Percentiles rank a stretch among this genome's conserved stretches.
Conservation (phyloP, 345 rosid species). For the Ailanthus altissimus region DNA sequence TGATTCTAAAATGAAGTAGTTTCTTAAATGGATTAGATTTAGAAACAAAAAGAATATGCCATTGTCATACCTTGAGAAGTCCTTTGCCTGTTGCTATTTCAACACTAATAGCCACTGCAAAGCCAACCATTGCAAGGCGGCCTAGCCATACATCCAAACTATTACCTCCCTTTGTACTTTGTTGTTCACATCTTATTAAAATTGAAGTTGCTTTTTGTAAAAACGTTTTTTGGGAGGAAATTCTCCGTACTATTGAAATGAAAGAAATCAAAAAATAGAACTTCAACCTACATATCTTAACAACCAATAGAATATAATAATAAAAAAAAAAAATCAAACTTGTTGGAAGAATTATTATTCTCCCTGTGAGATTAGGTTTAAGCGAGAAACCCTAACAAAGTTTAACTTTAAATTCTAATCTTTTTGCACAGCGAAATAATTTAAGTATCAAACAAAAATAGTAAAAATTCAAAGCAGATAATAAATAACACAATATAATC, state of each 20-base stretch:
- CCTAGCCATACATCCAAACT: constrained; percentile 90
- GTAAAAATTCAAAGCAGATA: no score
- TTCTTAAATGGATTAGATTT: background rate
- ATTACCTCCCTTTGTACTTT: constrained; percentile 50
- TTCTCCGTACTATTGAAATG: constrained; percentile 41
- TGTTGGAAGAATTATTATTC: no score
- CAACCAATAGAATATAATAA: background rate
- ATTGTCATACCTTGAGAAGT: constrained; percentile 70
- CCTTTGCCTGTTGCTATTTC: constrained; percentile 88
- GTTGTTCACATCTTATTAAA: constrained; percentile 77
- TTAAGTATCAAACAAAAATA: no score
- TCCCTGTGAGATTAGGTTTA: no score
- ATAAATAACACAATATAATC: no score
- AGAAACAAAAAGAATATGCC: background rate
- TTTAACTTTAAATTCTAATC: no score
- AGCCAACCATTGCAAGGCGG: constrained; percentile 86
- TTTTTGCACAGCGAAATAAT: no score
- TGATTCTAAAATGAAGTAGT: background rate
- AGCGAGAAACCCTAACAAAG: no score
- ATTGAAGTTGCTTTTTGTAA: constrained; percentile 44
- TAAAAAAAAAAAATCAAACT: background rate
- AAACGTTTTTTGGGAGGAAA: constrained; percentile 30
- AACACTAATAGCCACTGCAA: constrained; percentile 72
- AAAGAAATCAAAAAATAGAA: constrained; percentile 14
- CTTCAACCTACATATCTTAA: constrained; percentile 8